Conservation (phyloP, 2,329 filamentous ascomycete species). For the Alternaria sp. region DNA sequence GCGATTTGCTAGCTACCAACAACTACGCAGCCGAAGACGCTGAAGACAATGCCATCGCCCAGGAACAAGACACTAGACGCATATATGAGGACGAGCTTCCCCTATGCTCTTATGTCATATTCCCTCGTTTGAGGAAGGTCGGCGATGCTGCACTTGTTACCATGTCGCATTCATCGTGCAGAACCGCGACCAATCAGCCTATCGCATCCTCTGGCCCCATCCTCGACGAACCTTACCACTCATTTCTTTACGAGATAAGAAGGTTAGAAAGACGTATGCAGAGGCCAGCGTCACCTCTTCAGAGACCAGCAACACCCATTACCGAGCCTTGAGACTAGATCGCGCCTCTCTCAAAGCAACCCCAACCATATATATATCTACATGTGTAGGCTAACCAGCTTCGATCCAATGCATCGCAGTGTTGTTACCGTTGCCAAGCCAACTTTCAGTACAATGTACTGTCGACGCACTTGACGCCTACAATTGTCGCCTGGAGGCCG, state of each 20-base stretch:
- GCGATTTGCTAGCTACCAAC: not conserved
- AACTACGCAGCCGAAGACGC: not conserved
- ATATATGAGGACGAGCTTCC: not conserved
- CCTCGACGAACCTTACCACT: not conserved
- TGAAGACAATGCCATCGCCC: not conserved
- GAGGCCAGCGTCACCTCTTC: not conserved
- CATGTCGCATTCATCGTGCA: too few relatives aligned
- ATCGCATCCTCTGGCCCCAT: not conserved
- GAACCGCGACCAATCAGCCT: too few relatives aligned
- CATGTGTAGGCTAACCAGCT: not conserved
- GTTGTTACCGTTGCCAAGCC: too few relatives aligned
- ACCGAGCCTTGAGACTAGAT: not conserved
- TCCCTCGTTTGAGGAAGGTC: not conserved
- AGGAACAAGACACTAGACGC: not conserved
- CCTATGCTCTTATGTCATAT: not conserved
- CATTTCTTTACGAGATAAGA: not conserved
- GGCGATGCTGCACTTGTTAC: too few relatives aligned
- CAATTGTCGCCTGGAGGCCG: not conserved
- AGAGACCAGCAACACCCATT: not conserved
- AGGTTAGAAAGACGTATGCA: not conserved
- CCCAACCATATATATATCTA: not conserved
- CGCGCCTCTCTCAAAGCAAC: not conserved
- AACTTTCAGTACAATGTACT: too few relatives aligned
- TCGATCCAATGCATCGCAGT: not conserved
- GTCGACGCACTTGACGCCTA: not conserved